phyloP scores from a whole-genome alignment of 2,329 filamentous ascomycete genomes.

The Dothideomycetes sp. region DNA sequence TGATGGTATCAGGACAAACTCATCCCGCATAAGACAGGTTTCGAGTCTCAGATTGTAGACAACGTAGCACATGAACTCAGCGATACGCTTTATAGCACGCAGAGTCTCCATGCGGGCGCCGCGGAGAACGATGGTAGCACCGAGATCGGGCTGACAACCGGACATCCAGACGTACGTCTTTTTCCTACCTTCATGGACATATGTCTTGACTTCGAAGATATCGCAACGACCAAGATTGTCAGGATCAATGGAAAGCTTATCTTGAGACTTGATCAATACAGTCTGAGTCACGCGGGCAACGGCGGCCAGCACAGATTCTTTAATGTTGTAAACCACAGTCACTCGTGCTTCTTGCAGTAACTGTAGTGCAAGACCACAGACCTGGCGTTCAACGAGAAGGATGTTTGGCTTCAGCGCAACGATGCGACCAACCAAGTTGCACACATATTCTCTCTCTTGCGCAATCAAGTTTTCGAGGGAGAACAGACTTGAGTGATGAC shows the following conservation, averaged over 20 bases:
- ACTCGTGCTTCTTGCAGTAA: constrained; percentile 82
- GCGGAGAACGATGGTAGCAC: constrained; percentile 86
- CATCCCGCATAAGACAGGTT: constrained; percentile 86
- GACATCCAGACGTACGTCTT: constrained; percentile 96
- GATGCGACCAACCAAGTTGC: constrained; percentile 85
- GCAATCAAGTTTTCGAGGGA: constrained; percentile 93
- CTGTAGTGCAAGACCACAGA: constrained; percentile 82
- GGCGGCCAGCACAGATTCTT: constrained; percentile 87
- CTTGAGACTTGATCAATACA: constrained; percentile 84
- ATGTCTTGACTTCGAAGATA: constrained; percentile 92
- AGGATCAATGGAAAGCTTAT: constrained; percentile 71
- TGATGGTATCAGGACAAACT: constrained; percentile 73
- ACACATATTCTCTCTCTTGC: constrained; percentile 87
- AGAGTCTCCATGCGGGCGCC: constrained; percentile 64
- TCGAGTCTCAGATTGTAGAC: constrained; percentile 96
- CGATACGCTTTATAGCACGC: constrained; percentile 76
- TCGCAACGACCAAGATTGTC: constrained; percentile 70
- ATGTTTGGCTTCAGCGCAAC: constrained; percentile 74
- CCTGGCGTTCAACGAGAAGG: constrained; percentile 82
- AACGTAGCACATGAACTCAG: constrained; percentile 98
- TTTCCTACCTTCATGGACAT: constrained; percentile 70
- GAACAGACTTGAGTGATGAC: constrained; percentile 93
- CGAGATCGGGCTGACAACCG: constrained; percentile 77
- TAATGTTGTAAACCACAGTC: constrained; percentile 92
- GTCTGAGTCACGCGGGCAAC: constrained; percentile 88